These are phyloP conservation scores for Escallonia herrerae DNA, from an alignment of 129 eudicot species.

Conservation along the genomic window DNA sequence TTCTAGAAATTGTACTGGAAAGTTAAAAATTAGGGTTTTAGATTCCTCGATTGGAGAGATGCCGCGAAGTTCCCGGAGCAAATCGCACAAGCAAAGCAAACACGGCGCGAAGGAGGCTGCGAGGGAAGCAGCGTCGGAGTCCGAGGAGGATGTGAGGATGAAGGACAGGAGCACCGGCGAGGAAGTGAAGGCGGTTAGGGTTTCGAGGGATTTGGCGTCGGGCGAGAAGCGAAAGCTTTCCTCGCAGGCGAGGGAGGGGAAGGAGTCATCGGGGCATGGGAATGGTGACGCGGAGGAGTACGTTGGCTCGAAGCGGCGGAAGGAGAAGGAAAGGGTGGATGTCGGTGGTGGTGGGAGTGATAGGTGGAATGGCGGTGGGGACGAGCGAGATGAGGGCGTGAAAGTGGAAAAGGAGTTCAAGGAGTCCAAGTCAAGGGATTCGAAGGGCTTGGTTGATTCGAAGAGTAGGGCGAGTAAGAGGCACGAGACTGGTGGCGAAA, in stretches of 20 bases:
- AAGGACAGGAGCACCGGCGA: slow-evolving; percentile 44
- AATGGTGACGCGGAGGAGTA: slow-evolving; percentile 54
- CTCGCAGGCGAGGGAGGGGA: slow-evolving; percentile 25
- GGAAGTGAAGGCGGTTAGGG: slow-evolving; percentile 41
- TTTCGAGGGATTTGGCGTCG: slow-evolving; percentile 39
- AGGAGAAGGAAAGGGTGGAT: slow-evolving; percentile 51
- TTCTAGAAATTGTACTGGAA: background rate
- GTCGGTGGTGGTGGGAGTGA: slow-evolving; percentile 52
- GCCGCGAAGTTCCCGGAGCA: slow-evolving; percentile 88
- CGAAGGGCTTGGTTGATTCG: slow-evolving; percentile 34
- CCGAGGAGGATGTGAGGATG: slow-evolving; percentile 63
- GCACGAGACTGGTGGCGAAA: slow-evolving; percentile 37
- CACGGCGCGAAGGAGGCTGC: slow-evolving; percentile 54
- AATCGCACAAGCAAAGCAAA: slow-evolving; percentile 87
- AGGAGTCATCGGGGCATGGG: slow-evolving; percentile 40
- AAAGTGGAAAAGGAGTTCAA: slow-evolving; percentile 30
- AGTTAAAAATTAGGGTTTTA: slow-evolving; percentile 17
- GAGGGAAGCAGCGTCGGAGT: slow-evolving; percentile 71
- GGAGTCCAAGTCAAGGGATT: slow-evolving; percentile 29
- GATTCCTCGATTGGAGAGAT: slow-evolving; percentile 18
- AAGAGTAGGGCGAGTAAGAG: slow-evolving; percentile 61
- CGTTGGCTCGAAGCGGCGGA: slow-evolving; percentile 41
- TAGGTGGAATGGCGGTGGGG: slow-evolving; percentile 74
- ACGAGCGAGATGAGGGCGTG: slow-evolving; percentile 25
- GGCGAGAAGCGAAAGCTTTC: slow-evolving; percentile 57